Evolutionary conservation across 805 yeast species (phyloP).

Genomic region (Zygoascus ofunaensis): DNA sequence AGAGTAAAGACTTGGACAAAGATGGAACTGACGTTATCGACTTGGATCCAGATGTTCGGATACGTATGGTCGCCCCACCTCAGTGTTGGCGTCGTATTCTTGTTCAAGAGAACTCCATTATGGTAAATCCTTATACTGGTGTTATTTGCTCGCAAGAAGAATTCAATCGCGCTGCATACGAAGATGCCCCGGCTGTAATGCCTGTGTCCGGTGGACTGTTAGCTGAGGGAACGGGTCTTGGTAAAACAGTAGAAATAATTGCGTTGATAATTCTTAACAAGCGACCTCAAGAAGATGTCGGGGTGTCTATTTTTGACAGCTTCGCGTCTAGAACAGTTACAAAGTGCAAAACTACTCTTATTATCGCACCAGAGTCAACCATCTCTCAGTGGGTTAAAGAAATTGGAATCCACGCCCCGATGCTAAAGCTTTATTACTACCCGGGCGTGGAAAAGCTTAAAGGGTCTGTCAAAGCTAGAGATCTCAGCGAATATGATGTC

Average conservation of each 20-base stretch:
- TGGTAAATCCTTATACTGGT: constrained; percentile 24
- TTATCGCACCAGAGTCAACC: constrained; percentile 80
- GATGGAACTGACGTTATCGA: no score
- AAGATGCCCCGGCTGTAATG: constrained; percentile 2
- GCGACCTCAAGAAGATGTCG: constrained; percentile 30
- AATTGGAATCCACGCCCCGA: constrained; percentile 49
- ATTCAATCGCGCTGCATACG: no score
- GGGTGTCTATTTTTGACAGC: constrained; percentile 23
- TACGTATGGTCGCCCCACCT: constrained; percentile 19
- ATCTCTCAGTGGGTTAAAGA: constrained; percentile 82
- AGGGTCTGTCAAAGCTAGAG: constrained; percentile 37
- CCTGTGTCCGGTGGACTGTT: constrained; percentile 44
- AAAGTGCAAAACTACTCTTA: constrained; percentile 61
- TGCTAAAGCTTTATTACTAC: constrained; percentile 53
- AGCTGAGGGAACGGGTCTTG: constrained; percentile 96
- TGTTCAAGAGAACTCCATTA: no score
- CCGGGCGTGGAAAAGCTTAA: constrained; percentile 42
- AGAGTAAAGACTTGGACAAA: constrained; percentile 25
- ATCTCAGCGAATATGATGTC: constrained; percentile 56
- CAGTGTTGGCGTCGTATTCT: constrained; percentile 19
- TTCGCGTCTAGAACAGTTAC: constrained; percentile 38
- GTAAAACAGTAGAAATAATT: constrained; percentile 83
- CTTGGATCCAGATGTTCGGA: constrained; percentile 14
- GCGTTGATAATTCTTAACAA: constrained; percentile 55
- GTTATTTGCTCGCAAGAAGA: constrained; percentile 10